These are phyloP conservation scores for Clonostachys solani DNA, from an alignment of 2,329 filamentous ascomycete species.

Conservation along the genomic window DNA sequence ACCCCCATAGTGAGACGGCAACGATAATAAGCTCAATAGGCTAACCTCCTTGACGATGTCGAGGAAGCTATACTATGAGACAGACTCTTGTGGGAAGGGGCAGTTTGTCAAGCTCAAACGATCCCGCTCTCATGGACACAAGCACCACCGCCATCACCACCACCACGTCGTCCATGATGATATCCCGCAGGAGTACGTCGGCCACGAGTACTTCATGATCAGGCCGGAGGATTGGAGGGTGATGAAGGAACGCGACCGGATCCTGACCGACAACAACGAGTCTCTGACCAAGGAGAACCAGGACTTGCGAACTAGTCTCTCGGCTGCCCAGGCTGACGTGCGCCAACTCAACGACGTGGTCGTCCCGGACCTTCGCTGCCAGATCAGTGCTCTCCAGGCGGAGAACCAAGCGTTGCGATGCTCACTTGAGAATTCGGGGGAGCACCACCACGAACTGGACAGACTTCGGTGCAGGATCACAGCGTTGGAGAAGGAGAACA, in stretches of 20 bases:
- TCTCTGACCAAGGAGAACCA: slow-evolving; percentile 22
- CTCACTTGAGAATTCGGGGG: slow-evolving; percentile 24
- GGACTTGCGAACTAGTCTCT: slow-evolving; percentile 26
- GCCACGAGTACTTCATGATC: slow-evolving; percentile 23
- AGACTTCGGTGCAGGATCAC: slow-evolving; percentile 23
- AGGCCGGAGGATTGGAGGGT: slow-evolving; percentile 28
- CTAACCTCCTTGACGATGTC: slow-evolving; percentile 17
- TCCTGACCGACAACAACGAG: slow-evolving; percentile 26
- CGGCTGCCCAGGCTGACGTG: slow-evolving; percentile 25
- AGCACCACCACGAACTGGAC: slow-evolving; percentile 21
- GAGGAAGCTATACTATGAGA: slow-evolving; percentile 28
- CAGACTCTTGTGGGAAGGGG: slow-evolving; percentile 20
- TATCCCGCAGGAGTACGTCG: slow-evolving; percentile 13
- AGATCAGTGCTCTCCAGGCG: slow-evolving; percentile 25
- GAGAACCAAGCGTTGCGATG: slow-evolving; percentile 34
- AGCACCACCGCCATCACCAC: slow-evolving; percentile 21
- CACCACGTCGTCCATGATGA: slow-evolving; percentile 14
- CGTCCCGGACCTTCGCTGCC: slow-evolving; percentile 28
- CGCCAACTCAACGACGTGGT: slow-evolving; percentile 22
- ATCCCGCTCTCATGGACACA: slow-evolving; percentile 25
- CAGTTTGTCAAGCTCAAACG: slow-evolving; percentile 34
- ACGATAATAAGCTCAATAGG: neutral
- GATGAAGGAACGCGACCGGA: slow-evolving; percentile 27
- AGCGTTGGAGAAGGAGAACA: slow-evolving; percentile 30
- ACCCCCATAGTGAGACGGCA: no score